Base-by-base conservation (phyloP, 2,329 filamentous ascomycete species). In the Trichophyton mentagrophytes region DNA sequence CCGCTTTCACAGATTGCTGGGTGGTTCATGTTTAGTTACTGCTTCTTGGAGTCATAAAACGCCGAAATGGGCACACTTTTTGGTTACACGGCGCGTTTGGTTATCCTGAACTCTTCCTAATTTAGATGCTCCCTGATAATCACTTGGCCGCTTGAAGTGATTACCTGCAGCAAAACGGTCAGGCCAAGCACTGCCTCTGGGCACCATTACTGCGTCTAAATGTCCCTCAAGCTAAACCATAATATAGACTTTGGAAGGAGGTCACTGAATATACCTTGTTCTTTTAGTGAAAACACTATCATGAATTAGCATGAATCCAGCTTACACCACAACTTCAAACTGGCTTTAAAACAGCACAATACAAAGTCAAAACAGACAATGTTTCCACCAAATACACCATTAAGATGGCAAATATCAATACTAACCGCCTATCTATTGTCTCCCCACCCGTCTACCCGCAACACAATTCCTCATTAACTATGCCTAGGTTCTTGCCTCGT, bases 401-500 rank as follows among this genome's bases (percentile, higher is more conserved):
- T 27, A 53, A 30, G 49, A 53, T 53, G 49, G 22, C 49, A 30
- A 57, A 4, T 40, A 20, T 38, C 55, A 57, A 57, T 42, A 40
- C 9, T 38, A 57, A 38, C 20, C 7, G 3, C 22, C 30, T 57
- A 38, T 57, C 55, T 57, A 38, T 53, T 42, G 38, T 57, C 40
- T 57, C 40, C 30, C 15, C 30, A 22, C 11, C 17, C 13, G 7
- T 13, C 33, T 13, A n/a, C 25, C 13, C 15, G 30, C 55, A 57
- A 57, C 55, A 57, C 55, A 38, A 15, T 40, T 25, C 20, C 30
- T 42, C 15, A 53, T 53, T 57, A 38, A 57, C n/a, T 57, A 57
- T 40, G 13, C 4, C 8, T 30, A 38, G 27, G 17, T 11, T 33
- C 38, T 13, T 57, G 55, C 33, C 15, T 25, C 33, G 15, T 57